Evolutionary conservation across 768 basidiomycete species (phyloP), one percentile per base, ranked within the genome.

Genomic region (Roridomyces roridus): DNA sequence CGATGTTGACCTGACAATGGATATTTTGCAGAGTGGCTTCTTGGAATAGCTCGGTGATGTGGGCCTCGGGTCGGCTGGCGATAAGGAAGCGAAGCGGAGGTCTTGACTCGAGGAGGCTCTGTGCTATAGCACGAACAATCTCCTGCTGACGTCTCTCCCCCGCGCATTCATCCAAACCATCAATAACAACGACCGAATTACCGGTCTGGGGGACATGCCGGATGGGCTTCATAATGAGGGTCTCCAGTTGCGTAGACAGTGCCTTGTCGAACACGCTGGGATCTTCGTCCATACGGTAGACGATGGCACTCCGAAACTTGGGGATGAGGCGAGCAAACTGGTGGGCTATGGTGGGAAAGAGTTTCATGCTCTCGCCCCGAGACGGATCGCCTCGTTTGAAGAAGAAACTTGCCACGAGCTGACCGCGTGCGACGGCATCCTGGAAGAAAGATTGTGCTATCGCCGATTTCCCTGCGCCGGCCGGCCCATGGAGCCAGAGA

Each of bases 31-130:
- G 29, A 7, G 6, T 14, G 14, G 29, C 6, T 14, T 31, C 29
- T 31, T 31, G 29, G 29, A 31, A 31, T 7, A 7, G 29, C 18
- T 53, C 43, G 3, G 4, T 11, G 12, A 53, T 53, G 25, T 53
- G 35, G 1, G 42, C 31, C 20, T 52, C 51, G 7, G 51, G 51
- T 36, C 51, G 23, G 29, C 49, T 51, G 14, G 50, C 41, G n/a
- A 51, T 15, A 17, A 51, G 25, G 18, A 53, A 46, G 8, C 20
- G 43, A 24, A 46, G 25, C 20, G 42, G 35, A 28, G 29, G 34
- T 11, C 18, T 4, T 8, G 34, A 18, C 5, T 18, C 17, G 1
- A n/a, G n/a, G n/a, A n/a, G 5, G 14, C 15, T 28, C 9, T 6
- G 7, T 18, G 26, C 40, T 9, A 51, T 36, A 3, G 21, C n/a